Conservation (phyloP, 2,329 filamentous ascomycete species). For the Xylariaceae sp. region DNA sequence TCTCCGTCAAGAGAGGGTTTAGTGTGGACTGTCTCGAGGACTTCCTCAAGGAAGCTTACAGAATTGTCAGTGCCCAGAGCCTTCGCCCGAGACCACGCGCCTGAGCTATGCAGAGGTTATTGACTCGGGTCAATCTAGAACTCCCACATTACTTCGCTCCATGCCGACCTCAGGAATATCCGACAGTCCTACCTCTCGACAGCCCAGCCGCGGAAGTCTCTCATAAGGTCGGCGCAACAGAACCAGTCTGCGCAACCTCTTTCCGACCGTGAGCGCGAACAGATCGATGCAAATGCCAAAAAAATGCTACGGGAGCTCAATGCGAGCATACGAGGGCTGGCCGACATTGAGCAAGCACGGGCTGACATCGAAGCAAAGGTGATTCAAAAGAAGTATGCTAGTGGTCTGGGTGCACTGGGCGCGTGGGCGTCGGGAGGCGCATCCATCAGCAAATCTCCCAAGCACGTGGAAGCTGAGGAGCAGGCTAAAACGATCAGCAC, state of each 20-base stretch:
- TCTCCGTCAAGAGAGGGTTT: constrained; percentile 41
- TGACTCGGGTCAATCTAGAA: constrained; percentile 46
- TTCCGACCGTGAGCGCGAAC: constrained; percentile 75
- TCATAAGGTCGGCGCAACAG: constrained; percentile 41
- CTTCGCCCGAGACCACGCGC: neutral
- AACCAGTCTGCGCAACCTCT: constrained; percentile 51
- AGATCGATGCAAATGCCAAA: constrained; percentile 83
- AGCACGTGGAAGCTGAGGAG: constrained; percentile 69
- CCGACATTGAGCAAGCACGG: constrained; percentile 76
- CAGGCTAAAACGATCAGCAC: constrained; percentile 59
- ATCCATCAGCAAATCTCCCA: constrained; percentile 45
- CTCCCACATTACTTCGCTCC: constrained; percentile 74
- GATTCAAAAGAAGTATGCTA: constrained; percentile 63
- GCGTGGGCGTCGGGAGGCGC: constrained; percentile 64
- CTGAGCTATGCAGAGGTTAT: constrained; percentile 5
- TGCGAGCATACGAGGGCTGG: constrained; percentile 69
- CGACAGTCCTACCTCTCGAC: constrained; percentile 89
- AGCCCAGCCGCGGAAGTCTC: constrained; percentile 56
- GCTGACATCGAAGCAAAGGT: constrained; percentile 68
- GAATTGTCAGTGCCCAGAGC: constrained; percentile 59
- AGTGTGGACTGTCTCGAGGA: constrained; percentile 61
- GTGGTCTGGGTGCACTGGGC: constrained; percentile 58
- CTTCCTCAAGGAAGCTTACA: constrained; percentile 90
- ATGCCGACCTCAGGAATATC: constrained; percentile 73
- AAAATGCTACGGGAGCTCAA: constrained; percentile 80